Evolutionary conservation across 805 yeast species (phyloP).

Genomic region (Kazachstania kunashirensis): DNA sequence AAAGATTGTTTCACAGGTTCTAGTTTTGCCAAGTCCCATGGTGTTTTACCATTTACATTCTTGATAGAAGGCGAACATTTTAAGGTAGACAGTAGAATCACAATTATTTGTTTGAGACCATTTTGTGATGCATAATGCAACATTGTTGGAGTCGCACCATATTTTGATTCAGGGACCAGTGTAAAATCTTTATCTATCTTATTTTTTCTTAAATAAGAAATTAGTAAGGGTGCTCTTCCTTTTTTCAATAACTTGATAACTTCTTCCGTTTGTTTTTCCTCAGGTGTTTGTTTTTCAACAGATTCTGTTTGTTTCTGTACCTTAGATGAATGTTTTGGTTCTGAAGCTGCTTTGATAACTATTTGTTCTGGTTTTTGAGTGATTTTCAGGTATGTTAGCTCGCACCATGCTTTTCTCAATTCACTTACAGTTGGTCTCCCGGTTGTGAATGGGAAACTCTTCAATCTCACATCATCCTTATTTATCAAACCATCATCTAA

Average conservation of each 20-base stretch:
- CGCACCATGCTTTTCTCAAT: slow-evolving; percentile 75
- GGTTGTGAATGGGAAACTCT: slow-evolving; percentile 79
- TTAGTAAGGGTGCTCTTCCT: slow-evolving; percentile 66
- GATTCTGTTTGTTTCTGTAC: slow-evolving; percentile 5
- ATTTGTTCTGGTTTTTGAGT: slow-evolving; percentile 46
- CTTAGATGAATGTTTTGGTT: slow-evolving; percentile 4
- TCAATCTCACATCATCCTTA: slow-evolving; percentile 51
- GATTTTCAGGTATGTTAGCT: slow-evolving; percentile 50
- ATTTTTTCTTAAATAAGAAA: slow-evolving; percentile 51
- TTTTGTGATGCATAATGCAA: slow-evolving; percentile 69
- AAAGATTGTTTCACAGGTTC: slow-evolving; percentile 43
- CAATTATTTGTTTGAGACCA: slow-evolving; percentile 57
- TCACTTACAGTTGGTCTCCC: slow-evolving; percentile 76
- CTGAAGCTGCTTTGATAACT: slow-evolving; percentile 17
- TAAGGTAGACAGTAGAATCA: slow-evolving; percentile 46
- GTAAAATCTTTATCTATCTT: slow-evolving; percentile 42
- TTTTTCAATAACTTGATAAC: slow-evolving; percentile 52
- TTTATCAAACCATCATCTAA: slow-evolving; percentile 49
- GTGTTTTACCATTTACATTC: slow-evolving; percentile 48
- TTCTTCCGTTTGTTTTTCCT: slow-evolving; percentile 48
- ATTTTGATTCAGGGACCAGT: slow-evolving; percentile 47
- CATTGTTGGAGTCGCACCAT: slow-evolving; percentile 54
- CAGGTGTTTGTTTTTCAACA: slow-evolving; percentile 21
- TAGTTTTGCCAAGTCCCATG: slow-evolving; percentile 56
- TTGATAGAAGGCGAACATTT: slow-evolving; percentile 59